These are phyloP conservation scores for Pestalotiopsis sp. DNA, from an alignment of 2,329 filamentous ascomycete species.

Conservation along the genomic window DNA sequence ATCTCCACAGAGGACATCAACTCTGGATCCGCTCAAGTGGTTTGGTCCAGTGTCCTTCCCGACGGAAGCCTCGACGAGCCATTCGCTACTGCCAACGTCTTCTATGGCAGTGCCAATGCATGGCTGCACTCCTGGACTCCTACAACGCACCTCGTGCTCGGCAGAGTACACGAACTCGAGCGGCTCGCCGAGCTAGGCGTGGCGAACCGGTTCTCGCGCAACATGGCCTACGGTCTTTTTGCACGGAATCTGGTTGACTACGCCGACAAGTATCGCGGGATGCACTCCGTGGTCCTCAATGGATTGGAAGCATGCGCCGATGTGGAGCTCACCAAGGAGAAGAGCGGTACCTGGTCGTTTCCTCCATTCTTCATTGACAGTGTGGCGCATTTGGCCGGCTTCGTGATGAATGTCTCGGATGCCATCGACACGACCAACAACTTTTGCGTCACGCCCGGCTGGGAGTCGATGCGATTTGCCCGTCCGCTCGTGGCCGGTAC, in stretches of 20 bases:
- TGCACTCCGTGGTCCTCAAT: conserved; percentile 39
- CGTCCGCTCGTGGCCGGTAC: conserved; percentile 29
- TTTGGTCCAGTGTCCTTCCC: background rate
- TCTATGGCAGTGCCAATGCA: conserved; percentile 49
- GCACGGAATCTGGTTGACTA: conserved; percentile 37
- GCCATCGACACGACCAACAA: conserved; percentile 31
- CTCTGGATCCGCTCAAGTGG: conserved; percentile 37
- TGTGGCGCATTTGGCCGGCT: conserved; percentile 38
- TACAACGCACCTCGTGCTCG: conserved; percentile 57
- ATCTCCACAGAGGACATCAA: conserved; percentile 43
- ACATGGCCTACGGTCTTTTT: conserved; percentile 62
- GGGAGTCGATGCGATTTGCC: conserved; percentile 33
- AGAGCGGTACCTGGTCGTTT: conserved; percentile 38
- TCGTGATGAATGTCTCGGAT: conserved; percentile 42
- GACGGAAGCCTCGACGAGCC: conserved; percentile 20
- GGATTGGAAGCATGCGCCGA: conserved; percentile 34
- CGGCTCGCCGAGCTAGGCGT: conserved; percentile 55
- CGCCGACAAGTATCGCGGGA: conserved; percentile 38
- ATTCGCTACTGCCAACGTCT: conserved; percentile 52
- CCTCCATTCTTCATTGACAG: conserved; percentile 41
- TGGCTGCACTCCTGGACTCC: conserved; percentile 55
- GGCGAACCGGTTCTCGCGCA: conserved; percentile 61
- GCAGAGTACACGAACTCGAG: conserved; percentile 44
- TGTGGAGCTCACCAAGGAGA: conserved; percentile 32
- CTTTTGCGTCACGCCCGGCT: conserved; percentile 40